Percentiles rank a stretch among this genome's conserved stretches.
These are phyloP conservation scores for Sicyos edulis DNA, from an alignment of 306 rosid genomes.

Conservation along the genomic window DNA sequence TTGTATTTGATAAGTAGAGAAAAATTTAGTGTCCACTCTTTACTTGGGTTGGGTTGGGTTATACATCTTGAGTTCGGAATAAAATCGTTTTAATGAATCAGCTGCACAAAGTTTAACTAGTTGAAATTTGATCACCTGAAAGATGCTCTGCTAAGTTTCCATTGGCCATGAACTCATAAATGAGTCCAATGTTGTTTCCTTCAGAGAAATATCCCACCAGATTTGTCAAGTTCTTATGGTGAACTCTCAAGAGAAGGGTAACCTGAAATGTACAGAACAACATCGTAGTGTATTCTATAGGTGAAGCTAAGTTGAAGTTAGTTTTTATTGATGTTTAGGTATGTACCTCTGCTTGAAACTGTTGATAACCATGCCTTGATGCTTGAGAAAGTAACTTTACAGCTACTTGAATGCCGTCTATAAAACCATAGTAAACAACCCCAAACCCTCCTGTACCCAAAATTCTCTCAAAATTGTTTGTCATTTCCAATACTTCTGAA, in stretches of 20 bases:
- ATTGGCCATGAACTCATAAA: slow-evolving; percentile 24
- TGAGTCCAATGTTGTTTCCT: slow-evolving; percentile 10
- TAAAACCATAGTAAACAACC: no score
- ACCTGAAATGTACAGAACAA: slow-evolving; percentile 20
- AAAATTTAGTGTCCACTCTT: not conserved
- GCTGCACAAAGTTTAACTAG: not conserved
- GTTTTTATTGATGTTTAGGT: slow-evolving; percentile 22
- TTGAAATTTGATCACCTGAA: not conserved
- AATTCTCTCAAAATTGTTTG: no score
- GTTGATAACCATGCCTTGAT: no score
- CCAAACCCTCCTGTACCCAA: no score
- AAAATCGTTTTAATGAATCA: not conserved
- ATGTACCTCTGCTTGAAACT: not conserved
- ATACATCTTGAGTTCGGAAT: not conserved
- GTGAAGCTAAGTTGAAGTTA: not conserved
- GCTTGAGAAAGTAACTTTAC: no score
- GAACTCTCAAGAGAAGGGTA: slow-evolving; percentile 35
- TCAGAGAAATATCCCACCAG: slow-evolving; percentile 33
- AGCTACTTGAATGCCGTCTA: no score
- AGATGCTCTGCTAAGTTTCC: slow-evolving; percentile 18
- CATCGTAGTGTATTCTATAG: not conserved
- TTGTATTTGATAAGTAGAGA: not conserved
- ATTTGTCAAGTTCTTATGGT: slow-evolving; percentile 35
- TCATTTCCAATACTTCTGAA: no score
- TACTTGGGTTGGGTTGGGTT: not conserved